Evolutionary conservation across 2,329 filamentous ascomycete species (phyloP).

Genomic region (Penicillium oxalicum): DNA sequence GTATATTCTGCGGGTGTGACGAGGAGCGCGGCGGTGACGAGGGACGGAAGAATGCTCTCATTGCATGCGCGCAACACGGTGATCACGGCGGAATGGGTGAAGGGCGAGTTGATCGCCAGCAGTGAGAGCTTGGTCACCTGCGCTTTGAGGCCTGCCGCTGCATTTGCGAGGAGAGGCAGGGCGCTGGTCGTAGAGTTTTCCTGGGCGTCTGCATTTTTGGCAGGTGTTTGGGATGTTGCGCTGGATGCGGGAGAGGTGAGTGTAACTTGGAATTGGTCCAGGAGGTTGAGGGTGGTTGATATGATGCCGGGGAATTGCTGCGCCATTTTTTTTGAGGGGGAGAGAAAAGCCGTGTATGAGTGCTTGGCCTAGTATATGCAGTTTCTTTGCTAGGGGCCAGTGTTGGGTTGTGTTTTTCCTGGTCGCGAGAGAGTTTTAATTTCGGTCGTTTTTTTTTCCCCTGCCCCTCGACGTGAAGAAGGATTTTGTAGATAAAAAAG

Average conservation of each 20-base stretch:
- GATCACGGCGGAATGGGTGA: constrained; percentile 69
- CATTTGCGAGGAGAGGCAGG: constrained; percentile 66
- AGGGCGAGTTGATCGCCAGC: constrained; percentile 78
- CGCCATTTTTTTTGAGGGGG: constrained; percentile 21
- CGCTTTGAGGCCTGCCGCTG: constrained; percentile 67
- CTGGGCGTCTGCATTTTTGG: constrained; percentile 1
- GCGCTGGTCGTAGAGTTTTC: constrained; percentile 6
- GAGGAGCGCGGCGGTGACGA: constrained; percentile 64
- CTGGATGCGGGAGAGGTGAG: constrained; percentile 24
- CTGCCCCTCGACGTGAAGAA: neutral
- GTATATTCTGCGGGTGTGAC: constrained; percentile 60
- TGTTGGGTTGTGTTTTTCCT: neutral
- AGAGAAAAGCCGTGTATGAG: neutral
- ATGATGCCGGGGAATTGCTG: constrained; percentile 29
- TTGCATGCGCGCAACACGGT: constrained; percentile 68
- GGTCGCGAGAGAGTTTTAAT: too few species aligned
- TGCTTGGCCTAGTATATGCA: neutral
- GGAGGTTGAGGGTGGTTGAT: constrained; percentile 31
- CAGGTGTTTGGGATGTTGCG: constrained; percentile 24
- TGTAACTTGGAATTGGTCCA: constrained; percentile 36
- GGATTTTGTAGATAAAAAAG: neutral
- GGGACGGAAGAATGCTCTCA: constrained; percentile 64
- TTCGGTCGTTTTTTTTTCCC: too few species aligned
- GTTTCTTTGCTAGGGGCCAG: constrained; percentile 2
- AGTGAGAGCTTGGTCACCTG: constrained; percentile 85